Percentiles rank a stretch among this genome's conserved stretches.
Conservation (phyloP, 2,329 filamentous ascomycete species). For the Tolypocladium paradoxum region DNA sequence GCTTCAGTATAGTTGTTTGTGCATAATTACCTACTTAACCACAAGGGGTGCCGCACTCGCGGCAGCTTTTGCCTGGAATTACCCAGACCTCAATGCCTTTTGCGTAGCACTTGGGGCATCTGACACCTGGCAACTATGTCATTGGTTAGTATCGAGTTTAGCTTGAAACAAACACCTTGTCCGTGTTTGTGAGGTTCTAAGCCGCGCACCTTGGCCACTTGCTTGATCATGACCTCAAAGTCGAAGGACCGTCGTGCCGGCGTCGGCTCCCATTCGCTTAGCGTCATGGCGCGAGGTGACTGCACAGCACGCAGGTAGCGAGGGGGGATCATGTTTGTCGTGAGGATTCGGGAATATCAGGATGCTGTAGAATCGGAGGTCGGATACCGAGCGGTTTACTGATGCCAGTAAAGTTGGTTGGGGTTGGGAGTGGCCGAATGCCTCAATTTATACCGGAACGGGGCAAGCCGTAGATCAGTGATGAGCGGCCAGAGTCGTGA, state of each 20-base stretch:
- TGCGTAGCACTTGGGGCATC: slow-evolving; percentile 39
- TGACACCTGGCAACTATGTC: slow-evolving; percentile 34
- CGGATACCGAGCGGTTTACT: not conserved
- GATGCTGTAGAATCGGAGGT: not conserved
- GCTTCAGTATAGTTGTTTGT: not conserved
- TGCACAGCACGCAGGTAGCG: not conserved
- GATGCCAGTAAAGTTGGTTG: not conserved
- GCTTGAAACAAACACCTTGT: not conserved
- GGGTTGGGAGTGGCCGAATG: not conserved
- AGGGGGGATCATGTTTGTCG: not conserved
- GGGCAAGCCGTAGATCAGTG: not conserved
- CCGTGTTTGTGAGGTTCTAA: not conserved
- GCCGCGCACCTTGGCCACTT: slow-evolving; percentile 1
- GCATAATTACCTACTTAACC: slow-evolving; percentile 6
- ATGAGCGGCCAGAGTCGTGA: not conserved
- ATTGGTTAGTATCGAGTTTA: slow-evolving; percentile 1
- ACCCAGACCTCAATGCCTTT: slow-evolving; percentile 45
- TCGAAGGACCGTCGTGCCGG: not conserved
- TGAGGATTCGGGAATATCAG: not conserved
- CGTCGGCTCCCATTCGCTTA: not conserved
- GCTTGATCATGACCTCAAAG: not conserved
- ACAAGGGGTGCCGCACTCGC: slow-evolving; percentile 37
- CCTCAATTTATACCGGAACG: not conserved
- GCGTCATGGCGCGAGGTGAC: not conserved
- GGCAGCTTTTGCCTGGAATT: slow-evolving; percentile 40